Base-by-base conservation (phyloP, 257 asterid genomes). In the Solanum pinnatisectum region DNA sequence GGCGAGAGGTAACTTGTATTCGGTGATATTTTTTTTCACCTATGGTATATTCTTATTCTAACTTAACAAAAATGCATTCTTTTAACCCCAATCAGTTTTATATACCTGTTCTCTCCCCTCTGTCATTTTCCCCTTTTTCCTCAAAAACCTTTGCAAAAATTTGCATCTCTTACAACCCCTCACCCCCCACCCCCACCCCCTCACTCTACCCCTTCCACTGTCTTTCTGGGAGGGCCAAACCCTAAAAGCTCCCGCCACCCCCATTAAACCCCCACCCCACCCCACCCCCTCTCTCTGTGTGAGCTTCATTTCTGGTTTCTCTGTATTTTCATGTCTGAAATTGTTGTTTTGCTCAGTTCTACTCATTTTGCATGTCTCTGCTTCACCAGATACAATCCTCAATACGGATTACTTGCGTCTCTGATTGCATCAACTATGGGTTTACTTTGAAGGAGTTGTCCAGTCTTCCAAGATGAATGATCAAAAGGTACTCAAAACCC, bases 231-330 rank as follows among this genome's bases (percentile, higher is more conserved):
- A 81, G 86, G 27, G 70, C 86, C 42, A 82, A 82, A 82, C 86
- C 86, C 86, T 82, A 82, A 82, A 82, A 18, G 36, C 86, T 82
- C 86, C 70, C 68, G 86, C 86, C 86, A 81, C 42, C 44, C 85
- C 85, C 25, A 39, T 25, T 25, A n/a, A 14, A 22, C 27, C 13
- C 27, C 63, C 5, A 7, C 14, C 1, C 65, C 25, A 9, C 65
- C 65, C 5, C 16, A n/a, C 4, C 67, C 65, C 16, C 65, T 4
- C 44, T 81, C 85, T 25, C 44, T 42, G 16, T 18, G 85, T 81
- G 85, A 81, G 85, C 40, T 81, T n/a, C 65, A 32, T 82, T 82
- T 49, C 70, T 82, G 16, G 30, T 30, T 49, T 49, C 86, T 30
- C 86, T 46, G 70, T 49, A 81, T 46, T 81, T 81, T 81, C 68